A percentile compares a stretch with the other conserved stretches of the same genome.
These are phyloP conservation scores for Cryptosporidium ubiquitum DNA, from an alignment of 169 alveolate genomes.

Conservation along the genomic window DNA sequence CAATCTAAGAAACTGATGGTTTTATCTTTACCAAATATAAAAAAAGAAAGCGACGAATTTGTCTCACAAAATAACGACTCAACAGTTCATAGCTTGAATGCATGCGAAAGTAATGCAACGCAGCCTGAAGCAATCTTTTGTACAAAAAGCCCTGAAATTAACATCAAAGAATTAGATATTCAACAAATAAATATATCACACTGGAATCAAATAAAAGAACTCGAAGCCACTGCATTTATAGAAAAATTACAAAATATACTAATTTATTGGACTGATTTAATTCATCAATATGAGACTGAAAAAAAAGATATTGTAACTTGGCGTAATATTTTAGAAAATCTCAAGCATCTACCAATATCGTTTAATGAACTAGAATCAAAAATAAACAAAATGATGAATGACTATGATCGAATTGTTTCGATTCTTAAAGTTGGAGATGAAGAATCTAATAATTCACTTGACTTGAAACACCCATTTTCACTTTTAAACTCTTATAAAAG, in stretches of 20 bases:
- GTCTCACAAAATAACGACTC: not conserved
- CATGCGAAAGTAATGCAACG: not conserved
- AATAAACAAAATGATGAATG: constrained; percentile 6
- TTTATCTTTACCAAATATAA: not conserved
- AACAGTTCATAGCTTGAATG: not conserved
- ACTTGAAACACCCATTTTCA: constrained; percentile 22
- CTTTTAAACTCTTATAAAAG: constrained; percentile 30
- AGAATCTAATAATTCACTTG: not conserved
- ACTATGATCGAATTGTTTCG: not conserved
- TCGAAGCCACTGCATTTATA: constrained; percentile 18
- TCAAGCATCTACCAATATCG: constrained; percentile 18
- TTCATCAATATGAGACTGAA: not conserved
- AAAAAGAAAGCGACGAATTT: not conserved
- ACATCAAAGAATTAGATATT: constrained; percentile 5
- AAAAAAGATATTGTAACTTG: constrained; percentile 18
- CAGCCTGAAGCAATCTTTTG: not conserved
- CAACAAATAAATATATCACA: constrained; percentile 40
- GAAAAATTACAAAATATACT: constrained; percentile 30
- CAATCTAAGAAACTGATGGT: not conserved
- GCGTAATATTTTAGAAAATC: constrained; percentile 27
- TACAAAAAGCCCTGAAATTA: constrained; percentile 6
- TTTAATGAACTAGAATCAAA: constrained; percentile 35
- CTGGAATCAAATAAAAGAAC: constrained; percentile 37
- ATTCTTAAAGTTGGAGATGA: not conserved
- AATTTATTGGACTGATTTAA: constrained; percentile 18